phyloP scores from a whole-genome alignment of 371 early-diverging fungal genomes.

The Mucor mucedo region DNA sequence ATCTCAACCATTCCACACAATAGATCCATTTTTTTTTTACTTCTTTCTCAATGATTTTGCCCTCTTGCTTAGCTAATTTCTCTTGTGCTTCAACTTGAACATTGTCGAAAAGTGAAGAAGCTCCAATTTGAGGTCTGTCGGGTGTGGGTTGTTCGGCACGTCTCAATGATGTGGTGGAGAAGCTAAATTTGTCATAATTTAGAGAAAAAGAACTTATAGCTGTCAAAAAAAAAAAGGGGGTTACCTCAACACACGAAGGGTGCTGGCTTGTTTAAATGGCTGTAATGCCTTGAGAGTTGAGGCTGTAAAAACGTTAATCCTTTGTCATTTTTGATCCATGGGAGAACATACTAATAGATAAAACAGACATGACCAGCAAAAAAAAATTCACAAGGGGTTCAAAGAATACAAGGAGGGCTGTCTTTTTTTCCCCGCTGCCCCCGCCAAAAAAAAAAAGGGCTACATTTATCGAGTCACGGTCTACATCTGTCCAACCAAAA shows the following conservation, averaged over 20 bases:
- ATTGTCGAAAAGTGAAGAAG: conserved; percentile 64
- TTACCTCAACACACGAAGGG: conserved; percentile 22
- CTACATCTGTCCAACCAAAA: not conserved
- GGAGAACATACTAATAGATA: conserved; percentile 20
- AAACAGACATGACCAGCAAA: conserved; percentile 19
- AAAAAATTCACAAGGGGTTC: conserved; percentile 4
- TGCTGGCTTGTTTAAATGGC: conserved; percentile 26
- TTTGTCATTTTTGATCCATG: not conserved
- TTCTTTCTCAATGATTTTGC: conserved; percentile 49
- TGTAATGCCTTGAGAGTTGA: conserved; percentile 27
- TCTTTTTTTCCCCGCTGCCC: not conserved
- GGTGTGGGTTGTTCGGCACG: conserved; percentile 33
- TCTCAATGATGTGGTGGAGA: conserved; percentile 31
- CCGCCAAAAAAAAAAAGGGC: not conserved
- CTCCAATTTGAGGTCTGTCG: conserved; percentile 55
- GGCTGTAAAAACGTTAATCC: conserved; percentile 14
- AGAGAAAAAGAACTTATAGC: not conserved
- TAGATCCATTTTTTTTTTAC: conserved; percentile 41
- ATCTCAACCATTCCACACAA: conserved; percentile 28
- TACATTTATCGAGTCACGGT: not conserved
- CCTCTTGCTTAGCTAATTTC: conserved; percentile 40
- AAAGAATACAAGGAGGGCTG: conserved; percentile 8
- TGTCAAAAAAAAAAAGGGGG: not conserved
- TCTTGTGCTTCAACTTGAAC: conserved; percentile 50
- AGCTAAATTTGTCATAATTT: conserved; percentile 15